Evolutionary conservation across 345 rosid genomes (phyloP).

Genomic region (Murraya paniculata): DNA sequence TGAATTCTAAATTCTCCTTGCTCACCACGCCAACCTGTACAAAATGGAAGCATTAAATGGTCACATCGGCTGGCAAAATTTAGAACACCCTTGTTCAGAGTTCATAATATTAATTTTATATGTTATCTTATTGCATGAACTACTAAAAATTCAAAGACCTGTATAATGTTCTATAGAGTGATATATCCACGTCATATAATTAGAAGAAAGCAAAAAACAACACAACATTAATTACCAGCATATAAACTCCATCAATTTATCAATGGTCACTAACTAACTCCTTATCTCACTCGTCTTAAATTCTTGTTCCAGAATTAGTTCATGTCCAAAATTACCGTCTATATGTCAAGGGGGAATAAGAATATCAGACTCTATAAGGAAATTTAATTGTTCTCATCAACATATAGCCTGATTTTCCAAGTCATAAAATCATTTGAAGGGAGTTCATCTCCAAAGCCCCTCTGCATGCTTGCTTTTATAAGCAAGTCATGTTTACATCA

Average conservation of each 20-base stretch:
- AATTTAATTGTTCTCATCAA: no score
- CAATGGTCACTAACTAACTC: neutral
- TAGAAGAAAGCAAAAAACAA: neutral
- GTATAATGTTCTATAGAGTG: neutral
- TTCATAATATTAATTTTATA: no score
- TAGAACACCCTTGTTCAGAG: neutral
- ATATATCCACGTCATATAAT: neutral
- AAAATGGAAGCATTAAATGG: neutral
- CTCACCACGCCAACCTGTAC: slow-evolving; percentile 64
- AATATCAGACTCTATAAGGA: slow-evolving; percentile 10
- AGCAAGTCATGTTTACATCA: neutral
- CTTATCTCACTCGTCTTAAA: slow-evolving; percentile 60
- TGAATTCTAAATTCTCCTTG: slow-evolving; percentile 39
- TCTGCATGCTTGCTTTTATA: neutral
- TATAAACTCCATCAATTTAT: neutral
- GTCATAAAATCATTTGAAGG: no score
- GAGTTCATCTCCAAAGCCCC: no score
- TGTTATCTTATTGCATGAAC: no score
- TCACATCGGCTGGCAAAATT: neutral
- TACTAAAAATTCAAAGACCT: neutral
- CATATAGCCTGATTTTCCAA: no score
- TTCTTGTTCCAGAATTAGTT: slow-evolving; percentile 63
- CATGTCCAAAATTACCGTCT: slow-evolving; percentile 63
- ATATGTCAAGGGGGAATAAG: neutral
- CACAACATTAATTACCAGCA: neutral